phyloP scores from a whole-genome alignment of 805 yeast species.

The Ogataea philodendri region DNA sequence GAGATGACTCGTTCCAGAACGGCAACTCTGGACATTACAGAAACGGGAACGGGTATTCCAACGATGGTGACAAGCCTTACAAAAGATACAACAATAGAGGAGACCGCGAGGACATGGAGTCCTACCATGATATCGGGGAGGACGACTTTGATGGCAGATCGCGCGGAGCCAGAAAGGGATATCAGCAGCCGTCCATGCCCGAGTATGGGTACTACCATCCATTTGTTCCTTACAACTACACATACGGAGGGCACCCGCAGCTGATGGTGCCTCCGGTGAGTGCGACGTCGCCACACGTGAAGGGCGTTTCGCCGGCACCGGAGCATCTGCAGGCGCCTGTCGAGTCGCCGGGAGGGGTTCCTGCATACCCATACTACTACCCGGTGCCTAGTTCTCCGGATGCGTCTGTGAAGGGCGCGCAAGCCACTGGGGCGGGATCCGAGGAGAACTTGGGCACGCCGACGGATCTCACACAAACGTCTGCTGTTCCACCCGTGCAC shows the following conservation, averaged over 20 bases:
- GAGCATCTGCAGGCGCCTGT: slow-evolving; percentile 4
- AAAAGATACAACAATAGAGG: not conserved
- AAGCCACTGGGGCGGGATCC: slow-evolving; percentile 2
- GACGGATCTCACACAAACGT: slow-evolving; percentile 9
- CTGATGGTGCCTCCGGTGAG: slow-evolving; percentile 4
- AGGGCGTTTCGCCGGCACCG: slow-evolving; percentile 3
- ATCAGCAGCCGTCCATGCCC: slow-evolving; percentile 7
- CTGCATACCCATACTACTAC: slow-evolving; percentile 18
- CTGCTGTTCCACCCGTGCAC: slow-evolving; percentile 12
- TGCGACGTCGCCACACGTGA: slow-evolving; percentile 2
- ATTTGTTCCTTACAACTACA: slow-evolving; percentile 16
- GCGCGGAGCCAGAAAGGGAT: slow-evolving; percentile 8
- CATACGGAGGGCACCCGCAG: slow-evolving; percentile 11
- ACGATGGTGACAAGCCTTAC: slow-evolving; percentile 18
- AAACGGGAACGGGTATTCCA: slow-evolving; percentile 25
- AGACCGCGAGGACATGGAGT: slow-evolving; percentile 1
- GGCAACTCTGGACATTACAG: slow-evolving; percentile 21
- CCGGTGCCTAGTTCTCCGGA: slow-evolving; percentile 12
- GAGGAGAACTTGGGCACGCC: slow-evolving; percentile 6
- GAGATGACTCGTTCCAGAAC: slow-evolving; percentile 24
- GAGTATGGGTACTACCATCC: slow-evolving; percentile 20
- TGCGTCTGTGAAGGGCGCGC: not conserved
- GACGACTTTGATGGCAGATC: slow-evolving; percentile 12
- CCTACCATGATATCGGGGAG: slow-evolving; percentile 18
- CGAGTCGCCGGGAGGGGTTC: slow-evolving; percentile 6